Base-by-base conservation (phyloP, 2,329 filamentous ascomycete genomes). In the Pseudocercospora fijiensis region DNA sequence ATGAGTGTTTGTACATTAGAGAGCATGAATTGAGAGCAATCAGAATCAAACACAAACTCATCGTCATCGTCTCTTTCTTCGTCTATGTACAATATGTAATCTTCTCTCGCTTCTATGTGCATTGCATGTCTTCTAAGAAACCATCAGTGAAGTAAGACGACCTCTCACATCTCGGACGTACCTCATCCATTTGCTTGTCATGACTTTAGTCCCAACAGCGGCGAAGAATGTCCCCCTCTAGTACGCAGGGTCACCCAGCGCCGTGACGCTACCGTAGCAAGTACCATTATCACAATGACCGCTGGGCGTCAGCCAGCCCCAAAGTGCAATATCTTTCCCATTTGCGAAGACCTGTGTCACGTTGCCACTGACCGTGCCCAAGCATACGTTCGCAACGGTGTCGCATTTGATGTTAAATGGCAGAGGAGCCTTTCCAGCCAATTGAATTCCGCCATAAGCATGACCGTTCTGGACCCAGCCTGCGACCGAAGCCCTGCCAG, bases 361-460 rank as follows among this genome's bases (percentile, higher is more conserved):
- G 27, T 65, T 65, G 26, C 64, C 64, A 33, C 60, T 53, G 41
- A 65, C 10, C 8, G 57, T 65, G 20, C 60, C 61, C 11, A 60
- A 13, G 33, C 64, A 63, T 11, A 61, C 60, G 18, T 65, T 53
- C 9, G 57, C 43, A 28, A 26, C 33, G 11, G 51, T 22, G 24
- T 65, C 55, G 43, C 64, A 65, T n/a, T 57, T 43, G 61, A 65
- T 62, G 10, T 60, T 59, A 57, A 63, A 65, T n/a, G 64, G 64
- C 43, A 60, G 43, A 3, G 64, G 60, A 18, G 60, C 60, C 37
- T 37, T 28, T 10, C 64, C 64, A 22, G 60, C 60, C 11, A 63
- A 51, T 20, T 65, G 27, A 9, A 58, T 22, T 2, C 60, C 55
- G 18, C 57, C 64, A 24, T 63, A 65, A 9, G 56, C 64, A 30